Percentiles rank a stretch among this genome's conserved stretches.
Evolutionary conservation across 352 stramenopile species (phyloP).

Genomic region (Phytopythium mirpurense): DNA sequence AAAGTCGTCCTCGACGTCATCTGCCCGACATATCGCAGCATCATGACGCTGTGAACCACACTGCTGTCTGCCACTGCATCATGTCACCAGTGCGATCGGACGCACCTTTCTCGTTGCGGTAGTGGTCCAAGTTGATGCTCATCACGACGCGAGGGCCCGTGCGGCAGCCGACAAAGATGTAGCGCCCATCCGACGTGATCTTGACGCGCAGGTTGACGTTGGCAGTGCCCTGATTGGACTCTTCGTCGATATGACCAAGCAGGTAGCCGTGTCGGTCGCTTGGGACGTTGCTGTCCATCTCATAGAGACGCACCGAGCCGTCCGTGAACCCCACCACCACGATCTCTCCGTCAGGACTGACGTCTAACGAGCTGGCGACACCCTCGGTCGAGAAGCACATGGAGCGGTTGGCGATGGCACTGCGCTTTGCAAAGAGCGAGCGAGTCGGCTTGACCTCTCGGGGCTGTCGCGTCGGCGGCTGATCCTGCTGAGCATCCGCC

Average conservation of each 20-base stretch:
- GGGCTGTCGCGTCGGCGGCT: not conserved
- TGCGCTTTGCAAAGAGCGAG: slow-evolving; percentile 39
- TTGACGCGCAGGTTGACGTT: slow-evolving; percentile 66
- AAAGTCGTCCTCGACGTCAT: slow-evolving; percentile 74
- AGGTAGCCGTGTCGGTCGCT: slow-evolving; percentile 80
- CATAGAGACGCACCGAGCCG: slow-evolving; percentile 71
- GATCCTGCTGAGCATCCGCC: not conserved
- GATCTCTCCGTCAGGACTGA: slow-evolving; percentile 73
- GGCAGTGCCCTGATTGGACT: slow-evolving; percentile 43
- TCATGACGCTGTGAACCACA: not conserved
- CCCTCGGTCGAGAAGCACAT: slow-evolving; percentile 79
- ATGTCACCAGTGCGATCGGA: not conserved
- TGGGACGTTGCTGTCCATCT: slow-evolving; percentile 81
- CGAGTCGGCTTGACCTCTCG: slow-evolving; percentile 35
- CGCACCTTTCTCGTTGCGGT: slow-evolving; percentile 77
- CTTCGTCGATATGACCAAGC: slow-evolving; percentile 75
- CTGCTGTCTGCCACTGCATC: not conserved
- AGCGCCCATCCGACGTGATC: slow-evolving; percentile 69
- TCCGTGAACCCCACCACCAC: slow-evolving; percentile 81
- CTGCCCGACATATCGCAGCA: slow-evolving; percentile 17
- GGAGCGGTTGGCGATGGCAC: slow-evolving; percentile 49
- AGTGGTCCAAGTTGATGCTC: slow-evolving; percentile 79
- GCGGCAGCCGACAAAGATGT: slow-evolving; percentile 79
- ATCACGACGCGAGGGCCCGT: slow-evolving; percentile 64
- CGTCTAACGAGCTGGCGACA: slow-evolving; percentile 68